phyloP scores from a whole-genome alignment of 345 rosid genomes.

The Eucalyptus erythrocorys region DNA sequence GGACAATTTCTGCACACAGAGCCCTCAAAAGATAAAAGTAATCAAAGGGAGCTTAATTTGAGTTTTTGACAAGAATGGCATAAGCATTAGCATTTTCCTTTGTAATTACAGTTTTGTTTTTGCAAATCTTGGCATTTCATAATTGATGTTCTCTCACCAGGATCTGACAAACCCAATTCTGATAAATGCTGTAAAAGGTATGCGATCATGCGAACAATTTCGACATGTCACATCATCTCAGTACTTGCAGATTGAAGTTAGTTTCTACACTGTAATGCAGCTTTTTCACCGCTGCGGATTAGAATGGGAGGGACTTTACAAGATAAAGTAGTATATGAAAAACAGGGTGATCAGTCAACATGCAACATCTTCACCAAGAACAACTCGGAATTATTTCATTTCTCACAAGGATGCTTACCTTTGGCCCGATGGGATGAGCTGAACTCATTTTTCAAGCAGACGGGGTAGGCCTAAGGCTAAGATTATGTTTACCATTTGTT shows the following conservation, averaged over 20 bases:
- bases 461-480: constrained; percentile 24
- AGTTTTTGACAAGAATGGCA: not conserved
- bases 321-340: constrained; percentile 41
- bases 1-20: not conserved
- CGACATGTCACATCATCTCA: not conserved
- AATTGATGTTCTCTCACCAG: constrained; percentile 8
- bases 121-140: not conserved
- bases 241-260: not conserved
- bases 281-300: constrained; percentile 58
- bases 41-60: not conserved
- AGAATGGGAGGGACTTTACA: constrained; percentile 76
- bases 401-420: constrained; percentile 52
- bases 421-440: constrained; percentile 66
- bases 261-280: constrained; percentile 11
- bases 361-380: constrained; percentile 35
- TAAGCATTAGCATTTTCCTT: not conserved
- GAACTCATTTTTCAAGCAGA: constrained; percentile 25
- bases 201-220: not conserved
- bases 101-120: not conserved
- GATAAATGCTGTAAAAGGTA: constrained; percentile 58
- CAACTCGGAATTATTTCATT: constrained; percentile 36
- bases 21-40: not conserved
- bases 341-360: constrained; percentile 13
- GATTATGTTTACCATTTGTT: not conserved
- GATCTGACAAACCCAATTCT: constrained; percentile 38